Percentiles rank a stretch among this genome's conserved stretches.
phyloP scores from a whole-genome alignment of 306 rosid genomes.

The Prunus persica region Prunus_persica_NCBIv2 NC_034009.1:37995001-37995500 shows the following conservation, averaged over 20 bases:
- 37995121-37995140: slow-evolving; percentile 15
- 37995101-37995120: slow-evolving; percentile 35
- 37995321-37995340: neutral
- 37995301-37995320: neutral
- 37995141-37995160: neutral
- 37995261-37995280: slow-evolving; percentile 3
- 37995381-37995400: neutral
- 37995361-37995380: neutral
- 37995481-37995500: neutral
- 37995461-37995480: neutral
- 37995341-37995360: neutral
- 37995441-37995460: neutral
- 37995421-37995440: neutral
- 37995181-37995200: slow-evolving; percentile 11
- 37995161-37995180: neutral
- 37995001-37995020: slow-evolving; percentile 34
- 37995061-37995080: slow-evolving; percentile 22
- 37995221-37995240: neutral
- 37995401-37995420: neutral
- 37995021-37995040: slow-evolving; percentile 23
- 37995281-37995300: neutral
- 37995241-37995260: slow-evolving; percentile 11
- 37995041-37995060: slow-evolving; percentile 18
- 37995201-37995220: neutral
- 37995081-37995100: slow-evolving; percentile 25